Percentiles rank a stretch among this genome's conserved stretches.
Conservation (phyloP, 2,329 filamentous ascomycete genomes). For the Furcasterigmium furcatum region DNA sequence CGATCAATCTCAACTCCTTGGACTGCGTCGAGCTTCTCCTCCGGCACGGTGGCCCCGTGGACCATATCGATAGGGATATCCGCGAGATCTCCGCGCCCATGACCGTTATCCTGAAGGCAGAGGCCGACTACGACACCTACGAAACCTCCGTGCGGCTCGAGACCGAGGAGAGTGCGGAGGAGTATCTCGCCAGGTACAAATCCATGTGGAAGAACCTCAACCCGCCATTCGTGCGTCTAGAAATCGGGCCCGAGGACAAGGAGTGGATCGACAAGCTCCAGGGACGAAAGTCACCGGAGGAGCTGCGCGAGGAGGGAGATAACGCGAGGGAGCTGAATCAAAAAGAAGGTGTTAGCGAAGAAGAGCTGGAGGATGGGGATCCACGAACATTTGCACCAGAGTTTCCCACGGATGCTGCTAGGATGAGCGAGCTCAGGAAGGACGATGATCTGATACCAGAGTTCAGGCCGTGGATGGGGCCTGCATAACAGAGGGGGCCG, state of each 20-base stretch:
- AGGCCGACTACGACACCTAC: background rate
- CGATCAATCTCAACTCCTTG: constrained; percentile 4
- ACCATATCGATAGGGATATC: constrained; percentile 2
- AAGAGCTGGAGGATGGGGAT: background rate
- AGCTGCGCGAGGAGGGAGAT: constrained; percentile 1
- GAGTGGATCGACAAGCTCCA: constrained; percentile 1
- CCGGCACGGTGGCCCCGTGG: constrained; percentile 4
- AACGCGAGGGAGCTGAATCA: constrained; percentile 1
- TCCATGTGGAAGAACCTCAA: constrained; percentile 5
- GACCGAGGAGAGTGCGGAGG: constrained; percentile 2
- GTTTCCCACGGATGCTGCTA: background rate
- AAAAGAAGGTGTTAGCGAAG: background rate
- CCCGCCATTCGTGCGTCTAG: background rate
- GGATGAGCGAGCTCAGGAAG: background rate
- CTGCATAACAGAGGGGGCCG: no score
- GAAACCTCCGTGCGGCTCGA: background rate
- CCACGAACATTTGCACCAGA: background rate
- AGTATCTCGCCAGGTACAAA: background rate
- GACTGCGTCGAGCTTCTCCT: constrained; percentile 3
- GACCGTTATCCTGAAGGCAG: background rate
- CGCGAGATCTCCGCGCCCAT: background rate
- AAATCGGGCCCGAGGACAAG: constrained; percentile 2
- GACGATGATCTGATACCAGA: background rate
- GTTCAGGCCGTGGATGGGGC: background rate
- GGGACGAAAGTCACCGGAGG: background rate